phyloP scores from a whole-genome alignment of 2,329 filamentous ascomycete species.

The Ceratocystis harringtonii region DNA sequence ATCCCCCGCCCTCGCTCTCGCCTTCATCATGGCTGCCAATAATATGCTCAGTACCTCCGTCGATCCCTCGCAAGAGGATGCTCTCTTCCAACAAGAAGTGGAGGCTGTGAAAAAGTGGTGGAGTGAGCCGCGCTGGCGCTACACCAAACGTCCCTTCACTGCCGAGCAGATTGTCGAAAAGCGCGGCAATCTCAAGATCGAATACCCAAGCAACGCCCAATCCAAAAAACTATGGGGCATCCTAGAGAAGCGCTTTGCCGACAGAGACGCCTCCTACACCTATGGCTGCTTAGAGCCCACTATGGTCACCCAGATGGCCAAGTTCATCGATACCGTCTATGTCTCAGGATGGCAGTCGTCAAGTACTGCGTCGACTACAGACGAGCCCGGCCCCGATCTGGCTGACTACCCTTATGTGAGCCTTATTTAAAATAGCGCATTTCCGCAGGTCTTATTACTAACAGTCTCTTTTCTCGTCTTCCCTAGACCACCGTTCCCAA shows the following conservation, averaged over 20 bases:
- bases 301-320: conserved; percentile 98
- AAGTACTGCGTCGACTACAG: conserved; percentile 83
- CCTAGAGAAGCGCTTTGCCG: conserved; percentile 73
- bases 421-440: conserved; percentile 13
- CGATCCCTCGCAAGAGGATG: conserved; percentile 42
- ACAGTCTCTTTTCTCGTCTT: neutral
- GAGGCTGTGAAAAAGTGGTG: conserved; percentile 88
- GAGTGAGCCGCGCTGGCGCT: conserved; percentile 78
- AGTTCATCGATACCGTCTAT: conserved; percentile 96
- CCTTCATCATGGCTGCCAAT: conserved; percentile 39
- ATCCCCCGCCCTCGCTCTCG: neutral
- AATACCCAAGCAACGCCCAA: conserved; percentile 79
- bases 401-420: conserved; percentile 88
- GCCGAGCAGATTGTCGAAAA: conserved; percentile 96
- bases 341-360: conserved; percentile 98
- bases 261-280: conserved; percentile 64
- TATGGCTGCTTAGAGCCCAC: conserved; percentile 96
- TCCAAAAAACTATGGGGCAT: conserved; percentile 92
- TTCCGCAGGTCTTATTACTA: neutral
- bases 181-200: conserved; percentile 75
- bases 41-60: conserved; percentile 46
- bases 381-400: conserved; percentile 94
- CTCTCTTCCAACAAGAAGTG: conserved; percentile 69
- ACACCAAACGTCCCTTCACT: conserved; percentile 84
- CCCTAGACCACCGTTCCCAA: conserved; percentile 85